These are phyloP conservation scores for Microcos paniculata DNA, from an alignment of 345 rosid genomes.

Conservation along the genomic window DNA sequence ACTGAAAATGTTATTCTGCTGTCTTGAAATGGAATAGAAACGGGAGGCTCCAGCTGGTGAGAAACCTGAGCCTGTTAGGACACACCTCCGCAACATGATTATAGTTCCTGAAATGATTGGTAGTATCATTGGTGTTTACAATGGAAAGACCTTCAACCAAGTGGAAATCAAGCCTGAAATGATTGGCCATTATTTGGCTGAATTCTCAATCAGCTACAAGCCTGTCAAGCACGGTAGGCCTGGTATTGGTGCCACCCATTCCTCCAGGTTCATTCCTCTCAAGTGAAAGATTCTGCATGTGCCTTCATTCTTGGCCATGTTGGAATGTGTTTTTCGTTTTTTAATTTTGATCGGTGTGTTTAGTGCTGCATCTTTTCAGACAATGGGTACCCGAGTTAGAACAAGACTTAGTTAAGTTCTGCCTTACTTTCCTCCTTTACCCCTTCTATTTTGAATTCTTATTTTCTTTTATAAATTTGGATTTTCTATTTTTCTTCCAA, in stretches of 20 bases:
- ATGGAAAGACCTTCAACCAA: slow-evolving; percentile 70
- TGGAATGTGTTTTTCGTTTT: background rate
- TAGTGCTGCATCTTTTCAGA: background rate
- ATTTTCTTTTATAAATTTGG: too few species aligned
- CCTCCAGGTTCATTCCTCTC: slow-evolving; percentile 78
- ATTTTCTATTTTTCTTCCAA: too few species aligned
- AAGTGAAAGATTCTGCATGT: slow-evolving; percentile 38
- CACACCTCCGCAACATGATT: slow-evolving; percentile 74
- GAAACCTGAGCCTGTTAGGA: slow-evolving; percentile 68
- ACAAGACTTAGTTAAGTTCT: background rate
- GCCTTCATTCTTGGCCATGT: background rate
- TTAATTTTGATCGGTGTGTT: slow-evolving; percentile 4
- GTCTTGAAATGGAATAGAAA: slow-evolving; percentile 38
- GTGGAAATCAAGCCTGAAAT: slow-evolving; percentile 72
- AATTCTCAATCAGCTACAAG: slow-evolving; percentile 57
- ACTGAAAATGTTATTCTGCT: background rate
- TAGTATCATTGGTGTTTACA: slow-evolving; percentile 59
- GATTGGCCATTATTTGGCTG: slow-evolving; percentile 67
- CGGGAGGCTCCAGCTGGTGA: slow-evolving; percentile 60
- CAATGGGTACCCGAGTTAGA: background rate
- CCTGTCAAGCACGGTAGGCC: slow-evolving; percentile 68
- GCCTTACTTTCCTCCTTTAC: background rate
- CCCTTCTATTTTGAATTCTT: background rate
- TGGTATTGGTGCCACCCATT: slow-evolving; percentile 70
- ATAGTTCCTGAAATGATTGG: slow-evolving; percentile 77